Conservation (phyloP, 2,329 filamentous ascomycete species). For the Sarocladium brachiariae region DNA sequence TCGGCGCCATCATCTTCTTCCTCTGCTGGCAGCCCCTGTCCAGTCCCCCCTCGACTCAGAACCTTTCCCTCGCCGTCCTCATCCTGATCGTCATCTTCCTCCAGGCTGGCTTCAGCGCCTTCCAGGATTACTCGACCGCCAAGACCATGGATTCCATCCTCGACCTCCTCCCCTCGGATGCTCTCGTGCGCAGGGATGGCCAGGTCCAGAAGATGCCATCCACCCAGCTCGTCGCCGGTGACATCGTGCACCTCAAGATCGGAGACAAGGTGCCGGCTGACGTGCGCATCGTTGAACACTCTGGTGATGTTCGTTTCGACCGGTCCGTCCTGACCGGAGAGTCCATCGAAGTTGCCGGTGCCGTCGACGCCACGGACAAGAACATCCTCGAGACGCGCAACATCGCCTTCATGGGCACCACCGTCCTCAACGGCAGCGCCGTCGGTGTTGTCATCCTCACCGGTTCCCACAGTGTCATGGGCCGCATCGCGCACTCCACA, state of each 20-base stretch:
- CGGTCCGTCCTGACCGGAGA: constrained; percentile 35
- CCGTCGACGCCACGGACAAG: constrained; percentile 30
- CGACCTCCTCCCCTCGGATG: constrained; percentile 36
- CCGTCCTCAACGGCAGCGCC: constrained; percentile 33
- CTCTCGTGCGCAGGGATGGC: constrained; percentile 34
- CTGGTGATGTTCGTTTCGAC: constrained; percentile 36
- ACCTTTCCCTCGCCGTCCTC: constrained; percentile 38
- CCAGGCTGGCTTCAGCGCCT: constrained; percentile 38
- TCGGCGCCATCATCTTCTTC: constrained; percentile 41
- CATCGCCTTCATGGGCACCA: constrained; percentile 36
- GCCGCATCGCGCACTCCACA: constrained; percentile 31
- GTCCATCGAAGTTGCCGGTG: constrained; percentile 33
- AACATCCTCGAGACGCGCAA: constrained; percentile 37
- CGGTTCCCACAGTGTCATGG: constrained; percentile 33
- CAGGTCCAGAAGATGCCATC: constrained; percentile 32
- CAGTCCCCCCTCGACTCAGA: constrained; percentile 34
- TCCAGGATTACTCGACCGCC: constrained; percentile 40
- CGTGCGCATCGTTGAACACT: constrained; percentile 33
- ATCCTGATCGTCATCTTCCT: constrained; percentile 40
- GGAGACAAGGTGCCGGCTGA: constrained; percentile 44
- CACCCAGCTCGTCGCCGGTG: constrained; percentile 37
- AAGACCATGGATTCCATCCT: constrained; percentile 41
- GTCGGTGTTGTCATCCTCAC: constrained; percentile 34
- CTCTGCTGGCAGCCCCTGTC: constrained; percentile 41
- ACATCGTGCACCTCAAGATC: constrained; percentile 37